Conservation (phyloP, 1,284 basidiomycete genomes). For the Cutaneotrichosporon sp. region DNA sequence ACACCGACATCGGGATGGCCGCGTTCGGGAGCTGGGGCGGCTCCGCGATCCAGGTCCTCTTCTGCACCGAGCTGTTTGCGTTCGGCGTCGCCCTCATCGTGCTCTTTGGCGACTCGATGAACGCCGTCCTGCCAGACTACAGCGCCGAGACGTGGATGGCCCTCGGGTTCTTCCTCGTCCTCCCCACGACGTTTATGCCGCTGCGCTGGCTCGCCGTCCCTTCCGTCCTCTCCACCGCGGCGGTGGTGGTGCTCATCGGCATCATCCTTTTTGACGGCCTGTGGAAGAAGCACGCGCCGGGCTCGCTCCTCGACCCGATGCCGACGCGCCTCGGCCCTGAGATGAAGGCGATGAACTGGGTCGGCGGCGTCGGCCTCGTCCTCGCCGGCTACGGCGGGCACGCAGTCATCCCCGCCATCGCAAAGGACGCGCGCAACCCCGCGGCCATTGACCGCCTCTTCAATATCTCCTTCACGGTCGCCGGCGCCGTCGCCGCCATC, state of each 20-base stretch:
- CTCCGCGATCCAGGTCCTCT: constrained; percentile 54
- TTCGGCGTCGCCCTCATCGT: constrained; percentile 72
- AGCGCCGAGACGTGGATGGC: constrained; percentile 74
- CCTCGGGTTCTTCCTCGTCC: constrained; percentile 70
- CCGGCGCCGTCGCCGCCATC: constrained; percentile 74
- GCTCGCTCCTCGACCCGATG: constrained; percentile 75
- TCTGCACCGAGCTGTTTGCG: constrained; percentile 82
- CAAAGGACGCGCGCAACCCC: constrained; percentile 86
- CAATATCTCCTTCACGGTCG: constrained; percentile 50
- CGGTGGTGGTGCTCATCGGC: constrained; percentile 71
- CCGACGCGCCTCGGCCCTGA: constrained; percentile 66
- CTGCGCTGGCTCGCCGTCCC: constrained; percentile 80
- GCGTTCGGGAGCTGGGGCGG: constrained; percentile 77
- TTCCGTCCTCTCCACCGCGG: constrained; percentile 78
- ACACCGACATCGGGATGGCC: constrained; percentile 83
- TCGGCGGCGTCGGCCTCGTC: constrained; percentile 71
- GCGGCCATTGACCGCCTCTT: constrained; percentile 68
- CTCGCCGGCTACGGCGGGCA: constrained; percentile 97
- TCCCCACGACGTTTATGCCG: constrained; percentile 81
- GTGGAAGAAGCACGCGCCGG: constrained; percentile 72
- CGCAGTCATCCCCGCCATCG: constrained; percentile 86
- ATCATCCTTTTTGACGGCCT: constrained; percentile 85
- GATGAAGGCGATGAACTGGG: constrained; percentile 57
- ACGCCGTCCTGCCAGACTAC: constrained; percentile 67
- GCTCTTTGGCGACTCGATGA: constrained; percentile 79